Conservation (phyloP, 2,329 filamentous ascomycete genomes). For the Metarhizium sp. region DNA sequence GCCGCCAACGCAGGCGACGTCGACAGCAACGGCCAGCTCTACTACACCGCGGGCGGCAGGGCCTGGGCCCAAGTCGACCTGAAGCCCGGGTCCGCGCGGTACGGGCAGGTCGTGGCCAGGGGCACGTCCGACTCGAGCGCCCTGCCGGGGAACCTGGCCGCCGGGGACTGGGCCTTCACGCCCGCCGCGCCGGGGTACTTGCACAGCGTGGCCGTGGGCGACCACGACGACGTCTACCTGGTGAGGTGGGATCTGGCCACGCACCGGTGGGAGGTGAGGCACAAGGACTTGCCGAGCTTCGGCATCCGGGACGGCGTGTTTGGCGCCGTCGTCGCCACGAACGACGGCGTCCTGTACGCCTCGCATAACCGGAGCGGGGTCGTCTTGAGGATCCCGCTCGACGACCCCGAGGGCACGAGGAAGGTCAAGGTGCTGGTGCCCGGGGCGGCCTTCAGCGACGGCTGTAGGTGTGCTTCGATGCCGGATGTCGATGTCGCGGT, state of each 20-base stretch:
- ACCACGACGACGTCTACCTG: background rate
- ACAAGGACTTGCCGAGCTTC: background rate
- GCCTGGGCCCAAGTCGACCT: slow-evolving; percentile 3
- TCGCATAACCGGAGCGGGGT: background rate
- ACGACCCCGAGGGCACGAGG: background rate
- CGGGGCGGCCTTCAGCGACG: background rate
- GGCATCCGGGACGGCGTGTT: background rate
- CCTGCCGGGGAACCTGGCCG: background rate
- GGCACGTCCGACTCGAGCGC: background rate
- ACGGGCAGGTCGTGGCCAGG: background rate
- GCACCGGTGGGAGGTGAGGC: background rate
- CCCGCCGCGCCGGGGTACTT: background rate
- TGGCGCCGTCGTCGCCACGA: slow-evolving; percentile 4
- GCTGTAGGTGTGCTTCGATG: background rate
- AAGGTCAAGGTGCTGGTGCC: background rate
- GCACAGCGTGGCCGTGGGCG: slow-evolving; percentile 2
- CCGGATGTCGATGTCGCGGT: background rate
- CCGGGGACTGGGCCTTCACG: slow-evolving; percentile 2
- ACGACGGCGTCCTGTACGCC: slow-evolving; percentile 5
- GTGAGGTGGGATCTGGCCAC: background rate
- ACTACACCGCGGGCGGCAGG: background rate
- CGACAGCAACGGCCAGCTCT: slow-evolving; percentile 3
- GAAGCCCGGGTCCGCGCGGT: background rate
- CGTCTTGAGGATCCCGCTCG: background rate
- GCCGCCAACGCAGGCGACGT: slow-evolving; percentile 3